Conservation (phyloP, 768 basidiomycete species). For the Crassisporium funariophilum region DNA sequence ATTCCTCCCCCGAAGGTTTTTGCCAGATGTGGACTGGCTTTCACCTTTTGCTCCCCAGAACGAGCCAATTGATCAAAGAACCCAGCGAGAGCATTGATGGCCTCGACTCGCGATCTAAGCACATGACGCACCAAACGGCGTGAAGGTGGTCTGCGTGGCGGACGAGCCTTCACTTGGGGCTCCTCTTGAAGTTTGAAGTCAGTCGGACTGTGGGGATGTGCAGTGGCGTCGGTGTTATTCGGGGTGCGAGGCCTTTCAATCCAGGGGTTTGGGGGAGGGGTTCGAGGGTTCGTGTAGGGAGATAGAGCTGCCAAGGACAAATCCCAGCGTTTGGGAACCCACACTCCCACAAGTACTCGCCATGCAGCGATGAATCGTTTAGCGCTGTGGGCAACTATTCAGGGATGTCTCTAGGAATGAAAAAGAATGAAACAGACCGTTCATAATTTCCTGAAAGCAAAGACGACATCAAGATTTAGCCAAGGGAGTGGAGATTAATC, state of each 20-base stretch:
- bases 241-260: constrained; percentile 49
- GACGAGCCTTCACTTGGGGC: constrained; percentile 40
- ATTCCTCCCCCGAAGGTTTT: constrained; percentile 50
- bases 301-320: constrained; percentile 72
- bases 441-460: constrained; percentile 6
- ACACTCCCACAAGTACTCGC: constrained; percentile 94
- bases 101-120: constrained; percentile 81
- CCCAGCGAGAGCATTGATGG: constrained; percentile 70
- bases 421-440: not conserved
- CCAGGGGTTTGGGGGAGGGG: constrained; percentile 74
- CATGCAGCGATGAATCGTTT: constrained; percentile 93
- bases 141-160: constrained; percentile 62
- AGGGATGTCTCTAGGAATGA: constrained; percentile 5
- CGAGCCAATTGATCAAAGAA: constrained; percentile 69
- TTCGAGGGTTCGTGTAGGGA: constrained; percentile 67
- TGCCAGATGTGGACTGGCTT: constrained; percentile 49
- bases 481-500: constrained; percentile 20
- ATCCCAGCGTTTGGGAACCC: constrained; percentile 86
- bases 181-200: constrained; percentile 36
- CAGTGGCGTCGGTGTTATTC: constrained; percentile 20
- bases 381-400: constrained; percentile 45
- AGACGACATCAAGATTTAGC: no score
- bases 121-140: constrained; percentile 89
- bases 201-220: constrained; percentile 19
- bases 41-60: constrained; percentile 40